Base-by-base conservation (phyloP, 2,329 filamentous ascomycete genomes). In the Ophiocordyceps camponoti-saundersi region DNA sequence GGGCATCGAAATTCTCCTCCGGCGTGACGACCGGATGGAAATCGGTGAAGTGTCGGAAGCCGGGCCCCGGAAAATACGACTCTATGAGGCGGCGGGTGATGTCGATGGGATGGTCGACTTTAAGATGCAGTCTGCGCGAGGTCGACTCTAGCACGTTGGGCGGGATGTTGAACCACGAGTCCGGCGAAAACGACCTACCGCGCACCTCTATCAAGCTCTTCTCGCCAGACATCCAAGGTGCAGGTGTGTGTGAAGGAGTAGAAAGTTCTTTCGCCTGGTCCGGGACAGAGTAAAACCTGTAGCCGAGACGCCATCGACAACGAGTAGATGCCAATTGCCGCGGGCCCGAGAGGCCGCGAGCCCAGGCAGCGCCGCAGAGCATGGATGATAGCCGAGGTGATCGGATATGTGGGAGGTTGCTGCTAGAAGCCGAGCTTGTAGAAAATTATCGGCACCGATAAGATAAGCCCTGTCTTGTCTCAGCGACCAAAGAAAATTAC, bases 51-150 rank as follows among this genome's bases (percentile, higher is more conserved):
- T 84, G 80, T 49, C 76, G 79, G 67, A 80, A 95, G 11, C 73
- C 76, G 1, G 83, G 77, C 3, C 61, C 60, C 1, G 86, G 80
- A 61, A 96, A 98, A 51, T 82, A 80, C 47, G 85, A 87, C 67
- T 96, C 85, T 59, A 98, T 93, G 51, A 98, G 82, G 56, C 88
- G 79, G 39, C 92, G 80, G 12, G 92, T 96, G 57, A 96, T 94
- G 54, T 77, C 79, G 34, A 98, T 73, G 22, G 92, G 92, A 59
- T 98, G 92, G 63, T 95, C 81, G 50, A 81, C 77, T 59, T 92
- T 80, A n/a, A 94, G 74, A 64, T 98, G 92, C n/a, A 98, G 72
- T 47, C 77, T 79, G 51, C 87, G 82, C 44, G 79, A 73, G 44
- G 93, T 75, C 48, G 85, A 79, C 21, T 79, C 70, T 44, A 88